A percentile compares a stretch with the other conserved stretches of the same genome.
Evolutionary conservation across 352 stramenopile species (phyloP).

Genomic region (Globisporangium camurandrum): DNA sequence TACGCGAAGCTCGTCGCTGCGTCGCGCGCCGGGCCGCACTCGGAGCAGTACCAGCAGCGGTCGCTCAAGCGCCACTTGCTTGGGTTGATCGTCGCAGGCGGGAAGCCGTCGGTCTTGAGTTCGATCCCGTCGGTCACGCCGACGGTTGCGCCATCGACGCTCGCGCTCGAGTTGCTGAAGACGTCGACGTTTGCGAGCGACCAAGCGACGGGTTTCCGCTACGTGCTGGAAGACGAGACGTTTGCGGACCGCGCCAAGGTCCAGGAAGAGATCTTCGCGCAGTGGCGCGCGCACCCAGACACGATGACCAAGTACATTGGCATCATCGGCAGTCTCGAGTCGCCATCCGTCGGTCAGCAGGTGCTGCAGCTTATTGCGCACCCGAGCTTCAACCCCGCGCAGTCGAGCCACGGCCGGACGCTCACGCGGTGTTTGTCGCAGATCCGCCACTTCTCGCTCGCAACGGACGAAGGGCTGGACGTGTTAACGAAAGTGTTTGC

Average conservation of each 20-base stretch:
- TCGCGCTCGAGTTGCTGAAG: conserved; percentile 52
- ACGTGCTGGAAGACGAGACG: conserved; percentile 54
- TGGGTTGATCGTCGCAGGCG: conserved; percentile 50
- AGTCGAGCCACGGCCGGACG: conserved; percentile 67
- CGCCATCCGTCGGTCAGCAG: conserved; percentile 60
- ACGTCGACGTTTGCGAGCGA: conserved; percentile 67
- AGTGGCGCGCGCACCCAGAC: conserved; percentile 64
- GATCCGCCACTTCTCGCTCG: conserved; percentile 65
- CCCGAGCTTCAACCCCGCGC: conserved; percentile 66
- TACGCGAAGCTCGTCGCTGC: too few relatives aligned
- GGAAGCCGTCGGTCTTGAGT: conserved; percentile 34
- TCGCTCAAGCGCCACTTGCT: conserved; percentile 60
- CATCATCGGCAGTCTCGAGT: conserved; percentile 57
- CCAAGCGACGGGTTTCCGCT: conserved; percentile 47
- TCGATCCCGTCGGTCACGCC: conserved; percentile 33
- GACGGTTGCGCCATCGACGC: conserved; percentile 30
- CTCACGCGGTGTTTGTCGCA: conserved; percentile 57
- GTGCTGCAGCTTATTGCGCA: conserved; percentile 56
- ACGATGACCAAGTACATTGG: conserved; percentile 79
- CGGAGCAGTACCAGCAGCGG: too few relatives aligned
- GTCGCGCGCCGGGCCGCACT: too few relatives aligned
- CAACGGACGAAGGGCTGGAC: conserved; percentile 68
- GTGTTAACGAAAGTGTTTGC: conserved; percentile 64
- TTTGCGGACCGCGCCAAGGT: conserved; percentile 52
- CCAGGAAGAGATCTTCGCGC: conserved; percentile 58